Conservation (phyloP, 1,284 basidiomycete species). For the Ganoderma resinaceum region DNA sequence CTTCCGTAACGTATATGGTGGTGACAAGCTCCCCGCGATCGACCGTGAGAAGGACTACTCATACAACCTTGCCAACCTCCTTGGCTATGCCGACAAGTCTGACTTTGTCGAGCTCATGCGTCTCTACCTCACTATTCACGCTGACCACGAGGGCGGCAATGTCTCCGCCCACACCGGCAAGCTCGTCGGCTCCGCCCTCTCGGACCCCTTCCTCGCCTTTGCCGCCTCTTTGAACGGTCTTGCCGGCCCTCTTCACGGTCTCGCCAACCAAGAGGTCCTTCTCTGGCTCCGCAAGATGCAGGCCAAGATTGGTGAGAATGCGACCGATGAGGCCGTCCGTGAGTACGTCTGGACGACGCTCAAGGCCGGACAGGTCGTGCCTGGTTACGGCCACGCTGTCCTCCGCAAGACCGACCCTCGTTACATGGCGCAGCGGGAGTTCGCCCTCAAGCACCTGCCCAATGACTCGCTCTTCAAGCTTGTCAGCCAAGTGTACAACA, state of each 20-base stretch:
- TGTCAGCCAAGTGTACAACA: constrained; percentile 91
- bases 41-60: constrained; percentile 93
- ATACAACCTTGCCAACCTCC: constrained; percentile 89
- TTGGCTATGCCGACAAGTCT: constrained; percentile 91
- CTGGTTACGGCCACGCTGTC: constrained; percentile 97
- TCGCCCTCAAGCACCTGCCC: constrained; percentile 90
- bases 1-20: constrained; percentile 93
- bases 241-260: constrained; percentile 96
- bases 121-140: constrained; percentile 98
- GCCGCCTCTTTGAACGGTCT: constrained; percentile 95
- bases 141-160: constrained; percentile 98
- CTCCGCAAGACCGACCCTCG: constrained; percentile 98
- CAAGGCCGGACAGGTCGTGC: constrained; percentile 91
- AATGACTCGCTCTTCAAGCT: constrained; percentile 92
- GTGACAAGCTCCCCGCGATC: constrained; percentile 90
- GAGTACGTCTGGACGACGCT: constrained; percentile 95
- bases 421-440: constrained; percentile 95
- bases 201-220: constrained; percentile 97
- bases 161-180: constrained; percentile 98
- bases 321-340: constrained; percentile 86
- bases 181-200: constrained; percentile 96
- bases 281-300: constrained; percentile 93
- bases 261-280: constrained; percentile 97
- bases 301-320: constrained; percentile 80
- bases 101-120: constrained; percentile 95